phyloP scores from a whole-genome alignment of 805 yeast genomes.

The Saccharomyces mikatae region DNA sequence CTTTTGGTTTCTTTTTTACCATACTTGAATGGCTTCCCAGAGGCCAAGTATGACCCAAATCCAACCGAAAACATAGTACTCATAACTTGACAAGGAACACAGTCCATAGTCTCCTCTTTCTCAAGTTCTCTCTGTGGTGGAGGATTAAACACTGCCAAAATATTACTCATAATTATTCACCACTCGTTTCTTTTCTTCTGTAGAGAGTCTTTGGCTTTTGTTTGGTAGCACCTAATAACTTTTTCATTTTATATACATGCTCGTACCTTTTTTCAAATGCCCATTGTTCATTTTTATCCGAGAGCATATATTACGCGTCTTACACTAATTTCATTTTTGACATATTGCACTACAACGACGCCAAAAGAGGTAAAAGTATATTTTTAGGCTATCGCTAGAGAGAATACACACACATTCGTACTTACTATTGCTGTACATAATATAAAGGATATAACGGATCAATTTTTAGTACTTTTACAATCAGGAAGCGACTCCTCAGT shows the following conservation, averaged over 20 bases:
- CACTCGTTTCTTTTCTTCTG: neutral
- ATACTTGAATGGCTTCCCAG: conserved; percentile 47
- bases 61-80: conserved; percentile 50
- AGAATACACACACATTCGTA: neutral
- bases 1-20: conserved; percentile 35
- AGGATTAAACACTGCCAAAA: conserved; percentile 45
- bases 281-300: neutral
- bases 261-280: neutral
- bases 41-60: conserved; percentile 55
- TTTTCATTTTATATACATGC: neutral
- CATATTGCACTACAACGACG: neutral
- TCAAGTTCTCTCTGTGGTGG: conserved; percentile 37
- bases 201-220: neutral
- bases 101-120: conserved; percentile 42
- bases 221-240: neutral
- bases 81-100: conserved; percentile 63
- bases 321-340: neutral
- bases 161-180: conserved; percentile 31
- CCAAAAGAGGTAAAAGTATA: neutral
- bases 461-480: neutral
- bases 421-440: neutral
- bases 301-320: neutral
- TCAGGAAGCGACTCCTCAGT: neutral
- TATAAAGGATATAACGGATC: neutral
- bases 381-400: neutral